Base-by-base conservation (phyloP, 108 stramenopile species). In the Cyclotella distinguenda region DNA sequence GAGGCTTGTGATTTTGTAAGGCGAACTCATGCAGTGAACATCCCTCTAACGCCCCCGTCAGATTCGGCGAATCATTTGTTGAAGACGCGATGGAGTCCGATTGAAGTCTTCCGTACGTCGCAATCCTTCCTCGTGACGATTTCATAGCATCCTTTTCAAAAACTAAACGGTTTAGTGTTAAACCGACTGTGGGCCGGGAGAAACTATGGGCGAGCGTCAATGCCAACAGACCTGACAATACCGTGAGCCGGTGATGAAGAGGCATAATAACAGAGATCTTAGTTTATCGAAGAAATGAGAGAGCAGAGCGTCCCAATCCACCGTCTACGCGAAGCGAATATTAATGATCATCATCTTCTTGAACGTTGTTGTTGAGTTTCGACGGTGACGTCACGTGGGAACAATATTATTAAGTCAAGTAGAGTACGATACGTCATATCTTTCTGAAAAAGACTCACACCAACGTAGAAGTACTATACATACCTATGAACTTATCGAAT, bases 1-100 rank as follows among this genome's bases (percentile, higher is more conserved):
- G 53, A 8, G 90, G 90, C 55, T 70, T 65, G 52, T 89, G 87
- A 19, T 85, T 58, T 22, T 40, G 12, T 40, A 92, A 32, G 38
- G 25, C 25, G 45, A 86, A 72, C 9, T 72, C 74, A 23, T 73
- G 43, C 46, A 82, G 58, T 39, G 63, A 57, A 3, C 80, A 74
- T 4, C 45, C 31, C 45, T 47, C 33, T 10, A 78, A 48, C 1
- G 64, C 36, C 18, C 77, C 69, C 10, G 42, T 46, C 12, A 78
- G 11, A 11, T 61, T 34, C 10, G 62, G 52, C 0, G 40, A 1
- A 13, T 45, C 63, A 16, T 51, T 23, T 27, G 12, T 39, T 30
- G 59, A 56, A 10, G 33, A 36, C 6, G 36, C 55, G 2, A 43
- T 43, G n/a, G 34, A 44, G 16, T 27, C 21, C 4, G 58, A 43